Conservation (phyloP, 2,329 filamentous ascomycete genomes). For the Paecilomyces dactylethromorphus region DNA sequence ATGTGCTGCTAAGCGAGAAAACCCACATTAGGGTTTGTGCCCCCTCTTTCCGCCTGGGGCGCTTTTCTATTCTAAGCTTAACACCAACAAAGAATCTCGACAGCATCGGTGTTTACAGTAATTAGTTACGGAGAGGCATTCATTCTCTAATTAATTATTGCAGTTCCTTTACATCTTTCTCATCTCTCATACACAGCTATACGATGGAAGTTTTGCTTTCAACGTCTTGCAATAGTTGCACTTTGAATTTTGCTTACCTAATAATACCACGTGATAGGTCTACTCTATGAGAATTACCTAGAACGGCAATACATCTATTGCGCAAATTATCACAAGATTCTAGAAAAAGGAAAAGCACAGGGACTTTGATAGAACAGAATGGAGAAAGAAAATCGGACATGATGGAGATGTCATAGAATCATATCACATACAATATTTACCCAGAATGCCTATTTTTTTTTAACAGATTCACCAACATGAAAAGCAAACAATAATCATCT, state of each 20-base stretch:
- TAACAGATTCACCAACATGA: neutral
- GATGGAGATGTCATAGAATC: conserved; percentile 1
- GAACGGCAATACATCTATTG: neutral
- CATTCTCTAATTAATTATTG: neutral
- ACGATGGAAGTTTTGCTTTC: neutral
- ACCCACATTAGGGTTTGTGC: conserved; percentile 32
- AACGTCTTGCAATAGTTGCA: neutral
- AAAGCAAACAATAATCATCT: neutral
- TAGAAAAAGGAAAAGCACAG: neutral
- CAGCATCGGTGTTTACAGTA: neutral
- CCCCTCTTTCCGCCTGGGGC: conserved; percentile 9
- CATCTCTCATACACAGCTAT: neutral
- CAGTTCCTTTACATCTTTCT: neutral
- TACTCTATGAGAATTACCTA: neutral
- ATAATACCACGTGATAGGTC: neutral
- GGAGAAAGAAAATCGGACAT: too few relatives aligned
- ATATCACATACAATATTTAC: conserved; percentile 3
- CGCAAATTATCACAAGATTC: neutral
- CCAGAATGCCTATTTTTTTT: conserved; percentile 13
- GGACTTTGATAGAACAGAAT: neutral
- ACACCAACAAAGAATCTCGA: neutral
- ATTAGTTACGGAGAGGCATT: too few relatives aligned
- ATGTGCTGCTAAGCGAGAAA: conserved; percentile 32
- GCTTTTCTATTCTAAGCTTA: neutral
- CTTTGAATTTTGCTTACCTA: neutral